Percentiles rank a stretch among this genome's conserved stretches.
Conservation (phyloP, 371 early-diverging fungal species). For the Haplosporangium sp. region DNA sequence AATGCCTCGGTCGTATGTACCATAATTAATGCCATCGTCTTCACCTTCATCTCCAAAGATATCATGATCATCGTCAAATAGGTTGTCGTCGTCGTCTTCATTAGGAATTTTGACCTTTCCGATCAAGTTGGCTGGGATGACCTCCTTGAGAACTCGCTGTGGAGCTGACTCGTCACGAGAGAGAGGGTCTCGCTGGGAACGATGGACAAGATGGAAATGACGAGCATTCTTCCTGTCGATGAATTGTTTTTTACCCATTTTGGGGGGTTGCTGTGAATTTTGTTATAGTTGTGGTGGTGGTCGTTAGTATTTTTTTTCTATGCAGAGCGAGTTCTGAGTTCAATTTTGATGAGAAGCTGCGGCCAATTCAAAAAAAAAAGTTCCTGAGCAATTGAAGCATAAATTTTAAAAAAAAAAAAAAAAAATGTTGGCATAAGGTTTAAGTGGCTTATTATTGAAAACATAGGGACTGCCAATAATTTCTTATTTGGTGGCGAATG, state of each 20-base stretch:
- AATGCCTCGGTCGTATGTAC: conserved; percentile 41
- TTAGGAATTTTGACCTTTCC: conserved; percentile 59
- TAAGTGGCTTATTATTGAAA: conserved; percentile 1
- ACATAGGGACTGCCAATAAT: background rate
- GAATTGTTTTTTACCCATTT: conserved; percentile 85
- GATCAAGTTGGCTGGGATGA: conserved; percentile 75
- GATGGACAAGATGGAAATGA: conserved; percentile 91
- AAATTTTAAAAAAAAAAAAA: background rate
- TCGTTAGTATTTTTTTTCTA: background rate
- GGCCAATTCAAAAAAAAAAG: conserved; percentile 3
- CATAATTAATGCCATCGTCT: conserved; percentile 50
- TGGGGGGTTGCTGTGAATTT: background rate
- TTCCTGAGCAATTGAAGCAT: background rate
- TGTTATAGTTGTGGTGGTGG: background rate
- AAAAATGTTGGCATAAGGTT: background rate
- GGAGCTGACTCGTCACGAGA: conserved; percentile 86
- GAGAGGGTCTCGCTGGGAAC: conserved; percentile 95
- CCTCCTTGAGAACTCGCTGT: conserved; percentile 85
- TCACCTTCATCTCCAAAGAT: conserved; percentile 30
- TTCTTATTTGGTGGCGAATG: background rate
- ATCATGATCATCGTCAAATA: conserved; percentile 37
- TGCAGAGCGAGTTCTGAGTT: background rate
- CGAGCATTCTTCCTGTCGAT: conserved; percentile 88
- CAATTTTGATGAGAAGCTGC: background rate
- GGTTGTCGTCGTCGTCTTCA: conserved; percentile 48